Evolutionary conservation across 371 early-diverging fungal species (phyloP).

Genomic region (Mortierella sp.): DNA sequence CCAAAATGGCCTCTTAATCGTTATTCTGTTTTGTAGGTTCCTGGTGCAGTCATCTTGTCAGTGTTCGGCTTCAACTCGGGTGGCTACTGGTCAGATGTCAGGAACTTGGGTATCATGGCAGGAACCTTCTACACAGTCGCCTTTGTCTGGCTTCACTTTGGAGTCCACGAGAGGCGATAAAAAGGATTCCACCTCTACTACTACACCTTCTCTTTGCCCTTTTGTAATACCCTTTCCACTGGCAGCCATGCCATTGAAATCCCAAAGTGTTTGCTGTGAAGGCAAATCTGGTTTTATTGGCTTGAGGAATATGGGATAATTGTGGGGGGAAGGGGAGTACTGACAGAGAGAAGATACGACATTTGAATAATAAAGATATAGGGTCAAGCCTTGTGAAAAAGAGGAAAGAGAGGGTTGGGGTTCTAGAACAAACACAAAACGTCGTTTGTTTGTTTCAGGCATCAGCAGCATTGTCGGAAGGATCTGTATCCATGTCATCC

Average conservation of each 20-base stretch:
- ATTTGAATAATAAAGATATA: no score
- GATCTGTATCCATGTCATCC: conserved; percentile 12
- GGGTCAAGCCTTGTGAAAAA: no score
- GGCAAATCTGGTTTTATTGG: not conserved
- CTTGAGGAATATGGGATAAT: not conserved
- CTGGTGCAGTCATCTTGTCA: conserved; percentile 86
- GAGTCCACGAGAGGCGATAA: conserved; percentile 86
- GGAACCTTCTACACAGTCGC: conserved; percentile 72
- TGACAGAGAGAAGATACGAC: no score
- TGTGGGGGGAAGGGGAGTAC: no score
- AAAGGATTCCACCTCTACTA: not conserved
- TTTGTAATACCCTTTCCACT: no score
- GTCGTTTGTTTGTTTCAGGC: not conserved
- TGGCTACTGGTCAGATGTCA: conserved; percentile 87
- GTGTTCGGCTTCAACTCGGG: conserved; percentile 91
- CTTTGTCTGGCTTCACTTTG: conserved; percentile 81
- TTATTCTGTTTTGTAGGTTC: conserved; percentile 61
- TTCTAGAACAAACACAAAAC: not conserved
- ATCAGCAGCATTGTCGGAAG: not conserved
- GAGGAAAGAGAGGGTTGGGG: no score
- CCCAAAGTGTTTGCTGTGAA: no score
- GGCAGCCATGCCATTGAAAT: no score
- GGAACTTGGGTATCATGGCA: conserved; percentile 71
- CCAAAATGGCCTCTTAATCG: no score
- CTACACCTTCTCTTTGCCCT: no score